phyloP scores from a whole-genome alignment of 495 filamentous ascomycete species.

The Cercophora newfieldiana region DNA sequence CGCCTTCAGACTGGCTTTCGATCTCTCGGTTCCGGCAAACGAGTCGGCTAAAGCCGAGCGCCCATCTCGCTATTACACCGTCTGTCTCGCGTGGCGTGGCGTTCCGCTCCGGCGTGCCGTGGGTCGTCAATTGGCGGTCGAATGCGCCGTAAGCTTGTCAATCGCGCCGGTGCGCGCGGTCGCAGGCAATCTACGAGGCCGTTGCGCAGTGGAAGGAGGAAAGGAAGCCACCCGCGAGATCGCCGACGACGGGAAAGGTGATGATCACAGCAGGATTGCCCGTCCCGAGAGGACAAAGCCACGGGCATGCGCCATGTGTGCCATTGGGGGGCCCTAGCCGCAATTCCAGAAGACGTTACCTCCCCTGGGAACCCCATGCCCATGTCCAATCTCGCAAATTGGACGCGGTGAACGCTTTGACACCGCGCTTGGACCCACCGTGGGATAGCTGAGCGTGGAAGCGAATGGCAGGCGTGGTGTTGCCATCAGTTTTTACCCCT shows the following conservation, averaged over 20 bases:
- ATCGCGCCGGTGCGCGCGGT: background rate
- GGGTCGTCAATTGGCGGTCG: background rate
- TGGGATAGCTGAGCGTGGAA: background rate
- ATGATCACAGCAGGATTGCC: no score
- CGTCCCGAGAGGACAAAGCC: no score
- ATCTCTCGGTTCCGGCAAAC: background rate
- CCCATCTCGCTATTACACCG: slow-evolving; percentile 26
- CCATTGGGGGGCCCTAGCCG: background rate
- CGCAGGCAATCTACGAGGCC: background rate
- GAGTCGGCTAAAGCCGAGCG: slow-evolving; percentile 22
- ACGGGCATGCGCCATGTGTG: no score
- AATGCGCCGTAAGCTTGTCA: background rate
- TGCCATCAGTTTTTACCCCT: no score
- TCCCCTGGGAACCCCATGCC: no score
- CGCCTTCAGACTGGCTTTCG: background rate
- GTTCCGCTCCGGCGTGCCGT: background rate
- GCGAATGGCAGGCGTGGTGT: no score
- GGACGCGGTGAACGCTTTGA: slow-evolving; percentile 28
- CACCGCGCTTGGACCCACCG: slow-evolving; percentile 19
- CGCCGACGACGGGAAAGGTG: background rate
- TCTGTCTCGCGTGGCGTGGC: no score
- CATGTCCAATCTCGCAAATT: slow-evolving; percentile 26
- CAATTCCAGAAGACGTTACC: slow-evolving; percentile 3
- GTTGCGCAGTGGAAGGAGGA: background rate
- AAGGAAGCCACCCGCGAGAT: background rate